Base-by-base conservation (phyloP, 1,284 basidiomycete genomes). In the Malassezia equina region DNA sequence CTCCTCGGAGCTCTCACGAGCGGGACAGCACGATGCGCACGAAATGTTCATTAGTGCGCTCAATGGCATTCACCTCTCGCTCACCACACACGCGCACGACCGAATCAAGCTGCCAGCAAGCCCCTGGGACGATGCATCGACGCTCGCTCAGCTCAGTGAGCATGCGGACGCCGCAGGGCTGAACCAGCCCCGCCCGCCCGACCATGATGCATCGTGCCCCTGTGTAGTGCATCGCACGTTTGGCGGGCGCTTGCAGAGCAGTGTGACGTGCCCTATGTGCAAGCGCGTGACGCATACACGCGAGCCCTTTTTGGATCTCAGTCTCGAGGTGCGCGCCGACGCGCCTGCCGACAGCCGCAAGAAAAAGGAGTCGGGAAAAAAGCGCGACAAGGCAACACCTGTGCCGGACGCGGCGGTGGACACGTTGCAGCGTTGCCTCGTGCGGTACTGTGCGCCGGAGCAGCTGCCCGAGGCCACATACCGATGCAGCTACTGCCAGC, bases 151-250 rank as follows among this genome's bases (percentile, higher is more conserved):
- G 53, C 59, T 68, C 7, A 62, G 55, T 44, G 62, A 64, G 27
- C 66, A 64, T 31, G 60, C 52, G 27, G 66, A 64, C 32, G 47
- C 6, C 42, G 6, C 32, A 4, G 2, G 7, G 12, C 13, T 33
- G 15, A n/a, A n/a, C 5, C 32, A 24, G 19, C 21, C 23, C 32
- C n/a, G 11, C 8, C n/a, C 32, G 11, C 46, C 31, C 6, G 61
- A 63, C 27, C 61, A 64, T 24, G 60, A 61, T 7, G 62, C 61
- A 2, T 46, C 51, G 13, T 96, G 91, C 75, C 88, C 86, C 60
- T 96, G 91, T 70, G 84, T 94, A 63, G 83, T 94, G 12, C 91
- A 96, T 72, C 84, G 84, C 21, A 89, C 89, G 0, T 96, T 96
- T 69, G 83, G 84, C 0, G 91, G 91, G 0, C 81, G 83, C 50